Base-by-base conservation (phyloP, 768 basidiomycete species). In the Calvatia gigantea region DNA sequence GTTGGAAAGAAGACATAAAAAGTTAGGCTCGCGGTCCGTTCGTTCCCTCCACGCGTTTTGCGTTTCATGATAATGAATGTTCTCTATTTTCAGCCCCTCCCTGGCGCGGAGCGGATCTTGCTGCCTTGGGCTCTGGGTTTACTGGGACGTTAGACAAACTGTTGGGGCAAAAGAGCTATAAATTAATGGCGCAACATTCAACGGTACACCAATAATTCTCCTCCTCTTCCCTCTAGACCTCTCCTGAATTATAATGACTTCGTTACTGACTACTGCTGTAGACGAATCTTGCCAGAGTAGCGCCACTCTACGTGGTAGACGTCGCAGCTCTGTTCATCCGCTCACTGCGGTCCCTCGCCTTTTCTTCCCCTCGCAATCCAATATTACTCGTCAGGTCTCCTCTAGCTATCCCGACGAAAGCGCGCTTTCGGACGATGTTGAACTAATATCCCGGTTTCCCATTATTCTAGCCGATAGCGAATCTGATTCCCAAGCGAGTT, bases 241-340 rank as follows among this genome's bases (percentile, higher is more conserved):
- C 17, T n/a, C 23, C 12, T 39, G 32, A 39, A 41, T 15, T 6
- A 53, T 2, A 12, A 56, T 56, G 54, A 29, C 54, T 41, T 41
- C 54, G 3, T 49, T 41, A 39, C 25, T 56, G 21, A 49, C 54
- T 5, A 56, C 54, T 37, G 54, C 47, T 29, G 54, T 56, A 15
- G 54, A 56, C 47, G 73, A 75, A 47, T 64, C 73, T 41, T 75
- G 69, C 63, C 67, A 71, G 52, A 60, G 58, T 42, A 65, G 61
- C 45, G 35, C 33, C 11, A 32, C 14, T 32, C 67, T 74, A 27
- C 69, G 73, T 57, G 73, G 67, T 46, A 69, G 74, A 32, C 71
- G 73, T 44, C 70, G 72, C 25, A 77, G 75, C 61, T 74, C 73
- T 46, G 64, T 73, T 54, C 66, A 67, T 44, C 63, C 69, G 33